Conservation (phyloP, 805 yeast genomes). For the Blastobotrys muscicola region DNA sequence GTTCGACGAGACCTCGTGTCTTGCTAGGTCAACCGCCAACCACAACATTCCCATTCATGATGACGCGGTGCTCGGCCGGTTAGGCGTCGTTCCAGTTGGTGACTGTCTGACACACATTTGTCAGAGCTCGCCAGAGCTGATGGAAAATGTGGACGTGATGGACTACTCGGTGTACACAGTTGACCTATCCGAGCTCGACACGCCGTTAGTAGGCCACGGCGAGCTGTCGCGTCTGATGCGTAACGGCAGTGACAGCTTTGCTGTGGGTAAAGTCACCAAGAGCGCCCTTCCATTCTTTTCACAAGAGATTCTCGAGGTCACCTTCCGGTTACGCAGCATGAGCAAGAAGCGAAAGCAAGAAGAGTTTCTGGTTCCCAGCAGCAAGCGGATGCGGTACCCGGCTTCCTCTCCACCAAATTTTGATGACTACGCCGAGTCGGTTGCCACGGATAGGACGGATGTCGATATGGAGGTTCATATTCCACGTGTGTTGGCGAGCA, state of each 20-base stretch:
- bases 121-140: conserved; percentile 29
- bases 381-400: not conserved
- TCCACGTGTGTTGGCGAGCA: not conserved
- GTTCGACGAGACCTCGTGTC: conserved; percentile 26
- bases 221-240: conserved; percentile 18
- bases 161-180: conserved; percentile 33
- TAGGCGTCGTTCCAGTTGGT: conserved; percentile 21
- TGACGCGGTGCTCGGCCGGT: conserved; percentile 11
- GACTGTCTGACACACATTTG: conserved; percentile 27
- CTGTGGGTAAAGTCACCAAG: not conserved
- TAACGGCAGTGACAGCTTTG: not conserved
- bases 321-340: not conserved
- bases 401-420: not conserved
- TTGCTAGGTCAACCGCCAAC: conserved; percentile 20
- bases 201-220: conserved; percentile 34
- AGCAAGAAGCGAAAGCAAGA: not conserved
- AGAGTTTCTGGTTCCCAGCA: not conserved
- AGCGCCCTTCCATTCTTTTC: not conserved
- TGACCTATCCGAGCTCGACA: conserved; percentile 30
- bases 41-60: conserved; percentile 7
- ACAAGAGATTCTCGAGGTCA: not conserved
- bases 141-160: conserved; percentile 16
- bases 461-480: not conserved
- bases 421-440: not conserved
- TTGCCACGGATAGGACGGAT: not conserved